Evolutionary conservation across 306 rosid genomes (phyloP).

Genomic region (Sindora glabra): DNA sequence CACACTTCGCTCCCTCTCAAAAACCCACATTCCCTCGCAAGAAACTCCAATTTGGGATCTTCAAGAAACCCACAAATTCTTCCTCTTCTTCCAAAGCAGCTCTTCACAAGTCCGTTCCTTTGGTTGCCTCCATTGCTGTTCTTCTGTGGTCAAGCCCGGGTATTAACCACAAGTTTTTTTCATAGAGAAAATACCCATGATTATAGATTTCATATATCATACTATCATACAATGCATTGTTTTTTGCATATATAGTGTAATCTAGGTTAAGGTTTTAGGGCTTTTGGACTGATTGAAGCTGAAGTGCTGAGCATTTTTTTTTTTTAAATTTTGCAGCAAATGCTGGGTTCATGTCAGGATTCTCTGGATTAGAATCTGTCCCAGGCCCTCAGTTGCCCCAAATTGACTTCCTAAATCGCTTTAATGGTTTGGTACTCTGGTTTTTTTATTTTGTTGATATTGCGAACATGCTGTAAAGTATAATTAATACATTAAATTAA

Average conservation of each 20-base stretch:
- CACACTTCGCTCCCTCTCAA: conserved; percentile 10
- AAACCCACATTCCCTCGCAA: conserved; percentile 15
- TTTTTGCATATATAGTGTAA: not conserved
- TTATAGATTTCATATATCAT: no score
- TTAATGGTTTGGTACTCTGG: conserved; percentile 45
- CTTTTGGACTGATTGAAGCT: not conserved
- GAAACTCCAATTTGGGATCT: conserved; percentile 18
- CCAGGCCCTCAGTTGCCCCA: conserved; percentile 87
- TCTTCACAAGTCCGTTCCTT: conserved; percentile 53
- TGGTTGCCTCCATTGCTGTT: conserved; percentile 68
- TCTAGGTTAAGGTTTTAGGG: not conserved
- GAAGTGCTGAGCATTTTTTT: conserved; percentile 1
- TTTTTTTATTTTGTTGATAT: not conserved
- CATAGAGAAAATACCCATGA: no score
- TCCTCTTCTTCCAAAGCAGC: conserved; percentile 9
- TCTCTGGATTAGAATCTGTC: conserved; percentile 71
- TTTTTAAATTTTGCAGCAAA: conserved; percentile 40
- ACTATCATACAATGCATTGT: no score
- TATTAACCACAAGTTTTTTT: not conserved
- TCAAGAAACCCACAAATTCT: not conserved
- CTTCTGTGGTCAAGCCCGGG: conserved; percentile 78
- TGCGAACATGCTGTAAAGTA: conserved; percentile 8
- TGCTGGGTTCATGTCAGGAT: conserved; percentile 88
- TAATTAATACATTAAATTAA: conserved; percentile 14
- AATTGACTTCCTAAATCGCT: conserved; percentile 64